phyloP scores from a whole-genome alignment of 805 yeast species.

The Grigorovia transvaalensis region DNA sequence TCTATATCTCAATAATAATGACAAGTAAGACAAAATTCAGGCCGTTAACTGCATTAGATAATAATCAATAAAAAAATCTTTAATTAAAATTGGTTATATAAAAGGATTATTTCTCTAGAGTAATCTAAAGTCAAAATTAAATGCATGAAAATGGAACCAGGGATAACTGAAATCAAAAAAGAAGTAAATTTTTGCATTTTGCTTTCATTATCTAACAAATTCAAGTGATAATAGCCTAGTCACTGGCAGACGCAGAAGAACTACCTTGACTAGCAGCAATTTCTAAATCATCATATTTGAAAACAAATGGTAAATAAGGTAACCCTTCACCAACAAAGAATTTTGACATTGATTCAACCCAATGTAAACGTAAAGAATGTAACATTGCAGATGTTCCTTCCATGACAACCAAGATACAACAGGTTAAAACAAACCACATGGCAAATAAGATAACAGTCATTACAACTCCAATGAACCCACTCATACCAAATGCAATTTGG shows the following conservation, averaged over 20 bases:
- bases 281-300: constrained; percentile 22
- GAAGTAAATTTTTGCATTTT: too few species aligned
- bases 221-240: neutral
- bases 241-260: neutral
- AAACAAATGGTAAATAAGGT: constrained; percentile 54
- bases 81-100: neutral
- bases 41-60: neutral
- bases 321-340: constrained; percentile 70
- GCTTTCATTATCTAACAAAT: too few species aligned
- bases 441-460: constrained; percentile 55
- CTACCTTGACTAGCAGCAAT: neutral
- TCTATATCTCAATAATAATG: too few species aligned
- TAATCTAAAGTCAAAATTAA: neutral
- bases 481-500: constrained; percentile 46
- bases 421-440: constrained; percentile 66
- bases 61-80: neutral
- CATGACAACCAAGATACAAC: constrained; percentile 61
- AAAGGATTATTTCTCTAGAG: neutral
- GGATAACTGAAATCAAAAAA: too few species aligned
- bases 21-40: too few species aligned
- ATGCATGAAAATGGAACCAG: neutral
- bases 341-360: constrained; percentile 79
- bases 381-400: constrained; percentile 83
- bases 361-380: constrained; percentile 64
- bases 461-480: constrained; percentile 45